Base-by-base conservation (phyloP, 176 grass and related monocot species). In the Carex cristatella region DNA sequence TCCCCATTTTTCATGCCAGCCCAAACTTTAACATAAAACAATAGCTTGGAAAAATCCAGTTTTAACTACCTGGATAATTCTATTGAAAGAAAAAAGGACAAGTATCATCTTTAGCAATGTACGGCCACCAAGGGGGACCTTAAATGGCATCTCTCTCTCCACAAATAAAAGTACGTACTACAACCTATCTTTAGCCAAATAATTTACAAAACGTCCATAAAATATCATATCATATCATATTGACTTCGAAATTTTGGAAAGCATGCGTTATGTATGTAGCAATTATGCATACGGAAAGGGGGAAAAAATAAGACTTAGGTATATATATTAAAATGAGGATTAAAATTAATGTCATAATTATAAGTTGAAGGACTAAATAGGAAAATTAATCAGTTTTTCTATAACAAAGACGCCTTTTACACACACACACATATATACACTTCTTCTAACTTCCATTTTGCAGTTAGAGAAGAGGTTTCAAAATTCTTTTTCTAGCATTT, bases 51-150 rank as follows among this genome's bases (percentile, higher is more conserved):
- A 61, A 61, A 61, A 7, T 7, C 19, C 2, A 61, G 16, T 5
- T 5, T 40, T 12, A 5, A 77, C 23, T 77, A 78, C 74, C 74
- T 78, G 74, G 74, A 78, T 16, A 78, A 78, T 78, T 27, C 74
- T 78, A 78, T 78, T 78, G 51, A 56, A 78, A 78, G 51, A 57
- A 78, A 78, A 76, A 55, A 56, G 74, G 40, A 54, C 51, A 78
- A 71, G 16, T 57, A 78, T 57, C 74, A 13, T 12, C 48, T 57
- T 78, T 78, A 7, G 28, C 49, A 78, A 35, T 78, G 49, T 78
- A 78, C 28, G 51, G 51, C 51, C 18, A 78, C 33, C 28, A 78
- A 57, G 13, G 30, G 27, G 51, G 5, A 23, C 4, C 27, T 78
- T 78, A 57, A 78, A 56, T 56, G 74, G 27, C 23, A 78, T 33